Evolutionary conservation across 495 filamentous ascomycete species (phyloP).

Genomic region (Penicillium subrubescens): DNA sequence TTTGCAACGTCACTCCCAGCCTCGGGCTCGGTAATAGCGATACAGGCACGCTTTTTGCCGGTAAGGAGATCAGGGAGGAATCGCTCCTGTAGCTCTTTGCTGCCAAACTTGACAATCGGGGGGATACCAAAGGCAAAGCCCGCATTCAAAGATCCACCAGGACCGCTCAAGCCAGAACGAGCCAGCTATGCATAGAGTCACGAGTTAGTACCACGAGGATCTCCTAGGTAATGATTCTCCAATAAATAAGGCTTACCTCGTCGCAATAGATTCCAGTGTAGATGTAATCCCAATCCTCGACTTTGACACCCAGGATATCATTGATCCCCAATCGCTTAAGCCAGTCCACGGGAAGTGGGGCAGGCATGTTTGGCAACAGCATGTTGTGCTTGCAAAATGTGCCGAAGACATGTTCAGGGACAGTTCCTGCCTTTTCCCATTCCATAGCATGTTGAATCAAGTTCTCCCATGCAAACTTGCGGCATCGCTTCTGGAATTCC

Average conservation of each 20-base stretch:
- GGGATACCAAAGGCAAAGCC: conserved; percentile 74
- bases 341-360: conserved; percentile 68
- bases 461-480: conserved; percentile 62
- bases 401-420: conserved; percentile 63
- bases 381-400: conserved; percentile 64
- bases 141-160: conserved; percentile 60
- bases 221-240: neutral
- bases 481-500: conserved; percentile 67
- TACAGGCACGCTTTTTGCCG: conserved; percentile 66
- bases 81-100: conserved; percentile 57
- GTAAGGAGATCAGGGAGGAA: conserved; percentile 68
- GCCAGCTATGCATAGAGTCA: conserved; percentile 46
- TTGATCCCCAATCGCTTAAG: conserved; percentile 64
- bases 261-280: conserved; percentile 70
- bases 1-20: conserved; percentile 73
- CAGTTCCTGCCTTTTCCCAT: conserved; percentile 62
- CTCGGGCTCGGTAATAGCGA: conserved; percentile 77
- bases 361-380: conserved; percentile 64
- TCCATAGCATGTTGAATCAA: conserved; percentile 63
- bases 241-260: conserved; percentile 43
- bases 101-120: conserved; percentile 69
- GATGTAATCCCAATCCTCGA: conserved; percentile 75
- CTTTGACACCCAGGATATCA: conserved; percentile 66
- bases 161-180: conserved; percentile 64
- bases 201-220: neutral